Evolutionary conservation across 257 asterid genomes (phyloP).

Genomic region (Scutellaria baicalensis): DNA sequence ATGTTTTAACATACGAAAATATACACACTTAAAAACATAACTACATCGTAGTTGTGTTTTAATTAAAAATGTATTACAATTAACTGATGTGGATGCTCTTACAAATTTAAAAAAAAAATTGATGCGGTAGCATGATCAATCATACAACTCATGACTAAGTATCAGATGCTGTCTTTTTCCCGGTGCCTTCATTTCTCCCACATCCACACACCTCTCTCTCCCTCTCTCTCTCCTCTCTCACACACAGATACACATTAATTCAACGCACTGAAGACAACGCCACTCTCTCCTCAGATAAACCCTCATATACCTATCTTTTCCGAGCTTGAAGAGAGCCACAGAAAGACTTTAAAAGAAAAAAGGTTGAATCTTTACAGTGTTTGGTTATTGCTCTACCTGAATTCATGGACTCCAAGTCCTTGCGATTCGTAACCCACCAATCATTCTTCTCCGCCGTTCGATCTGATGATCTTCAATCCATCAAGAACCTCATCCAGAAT

Average conservation of each 20-base stretch:
- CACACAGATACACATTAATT: not conserved
- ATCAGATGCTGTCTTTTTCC: slow-evolving; percentile 10
- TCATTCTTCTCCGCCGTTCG: slow-evolving; percentile 73
- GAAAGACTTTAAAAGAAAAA: not conserved
- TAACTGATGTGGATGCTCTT: too few species aligned
- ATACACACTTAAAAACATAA: too few species aligned
- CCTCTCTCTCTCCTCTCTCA: slow-evolving; percentile 13
- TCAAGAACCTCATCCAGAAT: slow-evolving; percentile 41
- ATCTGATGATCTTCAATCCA: slow-evolving; percentile 61
- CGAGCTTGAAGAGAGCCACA: not conserved
- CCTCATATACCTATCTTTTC: not conserved
- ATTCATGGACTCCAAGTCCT: slow-evolving; percentile 68
- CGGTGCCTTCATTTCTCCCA: not conserved
- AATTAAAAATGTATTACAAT: too few species aligned
- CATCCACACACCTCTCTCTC: slow-evolving; percentile 3
- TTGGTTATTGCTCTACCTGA: not conserved
- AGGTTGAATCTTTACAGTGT: slow-evolving; percentile 14
- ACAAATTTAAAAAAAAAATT: too few species aligned
- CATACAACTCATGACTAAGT: slow-evolving; percentile 10
- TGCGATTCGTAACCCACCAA: slow-evolving; percentile 82
- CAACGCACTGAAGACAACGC: slow-evolving; percentile 2
- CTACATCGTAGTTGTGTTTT: too few species aligned
- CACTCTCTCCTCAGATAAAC: not conserved
- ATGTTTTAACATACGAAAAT: too few species aligned
- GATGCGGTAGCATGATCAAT: not conserved